Conservation (phyloP, 1,284 basidiomycete genomes). For the Rhodotorula sp. region DNA sequence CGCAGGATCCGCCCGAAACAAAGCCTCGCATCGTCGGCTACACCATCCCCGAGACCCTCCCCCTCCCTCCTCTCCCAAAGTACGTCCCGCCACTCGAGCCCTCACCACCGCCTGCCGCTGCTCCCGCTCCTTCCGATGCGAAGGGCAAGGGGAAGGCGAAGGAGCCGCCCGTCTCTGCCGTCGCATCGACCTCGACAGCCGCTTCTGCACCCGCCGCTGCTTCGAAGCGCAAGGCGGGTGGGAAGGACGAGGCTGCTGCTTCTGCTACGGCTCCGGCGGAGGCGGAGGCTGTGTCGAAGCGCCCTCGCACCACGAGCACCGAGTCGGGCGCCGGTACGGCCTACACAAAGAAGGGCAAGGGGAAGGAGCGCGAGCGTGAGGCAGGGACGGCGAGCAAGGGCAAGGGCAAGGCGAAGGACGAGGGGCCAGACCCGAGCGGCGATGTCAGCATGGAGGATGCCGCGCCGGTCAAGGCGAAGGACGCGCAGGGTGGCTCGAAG, state of each 20-base stretch:
- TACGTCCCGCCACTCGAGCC: slow-evolving; percentile 28
- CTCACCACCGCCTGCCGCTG: background rate
- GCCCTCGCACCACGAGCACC: background rate
- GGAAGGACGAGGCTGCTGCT: background rate
- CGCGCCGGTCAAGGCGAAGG: background rate
- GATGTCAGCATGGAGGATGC: slow-evolving; percentile 4
- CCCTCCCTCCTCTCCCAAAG: slow-evolving; percentile 43
- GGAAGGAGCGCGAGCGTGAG: background rate
- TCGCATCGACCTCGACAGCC: background rate
- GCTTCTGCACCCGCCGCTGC: background rate
- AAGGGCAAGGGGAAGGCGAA: slow-evolving; percentile 11
- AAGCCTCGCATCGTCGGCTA: slow-evolving; percentile 41
- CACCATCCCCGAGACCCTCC: slow-evolving; percentile 37
- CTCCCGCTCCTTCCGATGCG: background rate
- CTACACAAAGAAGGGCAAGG: slow-evolving; percentile 5
- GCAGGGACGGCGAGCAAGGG: background rate
- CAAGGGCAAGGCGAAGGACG: background rate
- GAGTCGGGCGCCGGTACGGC: background rate
- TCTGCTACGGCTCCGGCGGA: background rate
- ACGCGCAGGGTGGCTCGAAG: background rate
- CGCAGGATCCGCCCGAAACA: slow-evolving; percentile 17
- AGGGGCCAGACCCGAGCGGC: background rate
- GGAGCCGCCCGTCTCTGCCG: background rate
- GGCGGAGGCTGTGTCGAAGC: background rate
- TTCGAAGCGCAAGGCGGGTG: background rate